Conservation (phyloP, 768 basidiomycete genomes). For the Suillus occidentalis region DNA sequence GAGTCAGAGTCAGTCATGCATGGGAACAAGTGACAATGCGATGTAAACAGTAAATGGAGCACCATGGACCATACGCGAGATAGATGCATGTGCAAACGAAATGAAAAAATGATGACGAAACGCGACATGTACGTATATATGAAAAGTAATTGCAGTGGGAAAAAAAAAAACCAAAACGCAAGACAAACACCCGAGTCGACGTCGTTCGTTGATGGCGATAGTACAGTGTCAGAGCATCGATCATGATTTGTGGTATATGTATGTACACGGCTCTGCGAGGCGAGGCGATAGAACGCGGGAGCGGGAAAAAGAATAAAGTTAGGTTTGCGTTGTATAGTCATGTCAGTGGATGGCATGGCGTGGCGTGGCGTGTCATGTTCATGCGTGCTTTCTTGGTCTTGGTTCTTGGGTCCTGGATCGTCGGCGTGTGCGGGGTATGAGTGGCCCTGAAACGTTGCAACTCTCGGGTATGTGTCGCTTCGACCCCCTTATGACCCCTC, state of each 20-base stretch:
- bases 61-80: not conserved
- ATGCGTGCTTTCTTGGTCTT: not conserved
- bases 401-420: not conserved
- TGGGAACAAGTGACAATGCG: not conserved
- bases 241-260: not conserved
- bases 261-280: not conserved
- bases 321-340: not conserved
- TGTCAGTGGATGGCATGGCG: not conserved
- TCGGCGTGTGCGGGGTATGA: not conserved
- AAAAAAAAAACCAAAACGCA: not conserved
- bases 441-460: not conserved
- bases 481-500: not conserved
- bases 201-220: constrained; percentile 8
- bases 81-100: not conserved
- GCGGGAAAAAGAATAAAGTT: not conserved
- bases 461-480: not conserved
- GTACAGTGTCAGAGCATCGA: not conserved
- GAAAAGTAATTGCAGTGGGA: not conserved
- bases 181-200: not conserved
- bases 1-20: not conserved
- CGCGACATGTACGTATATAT: not conserved
- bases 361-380: not conserved
- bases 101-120: not conserved
- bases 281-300: not conserved
- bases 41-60: not conserved